Evolutionary conservation across 129 eudicot genomes (phyloP).

Genomic region (Tagetes patula): DNA sequence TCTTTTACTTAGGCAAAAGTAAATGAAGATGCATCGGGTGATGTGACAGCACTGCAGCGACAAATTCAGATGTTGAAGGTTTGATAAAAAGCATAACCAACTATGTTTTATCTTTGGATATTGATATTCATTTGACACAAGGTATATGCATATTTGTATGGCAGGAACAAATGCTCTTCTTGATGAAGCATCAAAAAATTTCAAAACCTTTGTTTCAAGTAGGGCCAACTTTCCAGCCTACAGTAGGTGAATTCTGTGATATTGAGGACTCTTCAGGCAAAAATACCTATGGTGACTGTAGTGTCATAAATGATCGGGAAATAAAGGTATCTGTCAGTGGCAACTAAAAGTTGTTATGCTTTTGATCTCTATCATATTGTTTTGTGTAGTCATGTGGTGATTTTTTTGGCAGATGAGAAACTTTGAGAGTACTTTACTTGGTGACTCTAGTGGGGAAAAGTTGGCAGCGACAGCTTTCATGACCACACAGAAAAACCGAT

Average conservation of each 20-base stretch:
- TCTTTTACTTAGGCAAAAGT: constrained; percentile 64
- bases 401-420: constrained; percentile 39
- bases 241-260: constrained; percentile 29
- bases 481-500: constrained; percentile 39
- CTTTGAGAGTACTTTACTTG: constrained; percentile 45
- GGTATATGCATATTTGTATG: constrained; percentile 22
- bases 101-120: neutral
- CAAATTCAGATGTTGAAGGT: constrained; percentile 84
- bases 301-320: constrained; percentile 22
- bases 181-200: constrained; percentile 48
- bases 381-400: constrained; percentile 25
- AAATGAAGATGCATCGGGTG: constrained; percentile 86
- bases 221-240: constrained; percentile 32
- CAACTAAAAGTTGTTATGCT: constrained; percentile 19
- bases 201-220: constrained; percentile 34
- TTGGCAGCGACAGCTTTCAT: constrained; percentile 44
- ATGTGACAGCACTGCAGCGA: constrained; percentile 69
- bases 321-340: constrained; percentile 39
- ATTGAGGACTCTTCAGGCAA: constrained; percentile 32
- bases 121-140: constrained; percentile 24
- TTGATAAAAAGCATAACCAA: constrained; percentile 11
- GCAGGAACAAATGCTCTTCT: constrained; percentile 72
- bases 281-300: constrained; percentile 32
- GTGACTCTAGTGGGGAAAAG: constrained; percentile 54
- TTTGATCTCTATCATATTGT: neutral